Evolutionary conservation across 2,329 filamentous ascomycete species (phyloP).

Genomic region (Pseudogymnoascus destructans): DNA sequence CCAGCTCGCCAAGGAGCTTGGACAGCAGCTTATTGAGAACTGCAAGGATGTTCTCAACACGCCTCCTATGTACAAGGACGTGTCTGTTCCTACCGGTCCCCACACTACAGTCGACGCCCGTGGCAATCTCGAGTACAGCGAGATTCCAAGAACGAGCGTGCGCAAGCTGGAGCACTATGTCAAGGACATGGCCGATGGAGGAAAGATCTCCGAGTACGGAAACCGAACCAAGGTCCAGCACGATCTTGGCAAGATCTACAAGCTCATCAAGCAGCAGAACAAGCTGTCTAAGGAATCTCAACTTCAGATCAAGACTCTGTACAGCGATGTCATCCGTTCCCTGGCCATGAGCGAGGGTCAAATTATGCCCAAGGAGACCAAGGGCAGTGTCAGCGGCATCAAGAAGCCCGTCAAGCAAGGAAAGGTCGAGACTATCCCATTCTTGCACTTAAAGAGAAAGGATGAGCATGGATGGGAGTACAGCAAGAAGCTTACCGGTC

Average conservation of each 20-base stretch:
- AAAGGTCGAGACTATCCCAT: conserved; percentile 94
- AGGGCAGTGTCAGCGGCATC: conserved; percentile 39
- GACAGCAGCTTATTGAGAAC: conserved; percentile 88
- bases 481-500: conserved; percentile 92
- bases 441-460: conserved; percentile 93
- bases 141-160: conserved; percentile 74
- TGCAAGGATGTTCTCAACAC: conserved; percentile 81
- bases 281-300: conserved; percentile 94
- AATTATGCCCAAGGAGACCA: conserved; percentile 80
- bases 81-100: conserved; percentile 80
- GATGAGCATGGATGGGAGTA: conserved; percentile 94
- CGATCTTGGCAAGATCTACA: conserved; percentile 89
- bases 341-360: conserved; percentile 97
- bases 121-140: conserved; percentile 85
- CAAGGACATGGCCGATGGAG: conserved; percentile 94
- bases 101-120: conserved; percentile 84
- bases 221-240: conserved; percentile 97
- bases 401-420: conserved; percentile 48
- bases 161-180: conserved; percentile 98
- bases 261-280: conserved; percentile 96
- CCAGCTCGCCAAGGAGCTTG: conserved; percentile 90
- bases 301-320: conserved; percentile 89
- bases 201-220: conserved; percentile 96
- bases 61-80: conserved; percentile 90
- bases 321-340: conserved; percentile 86